phyloP scores from a whole-genome alignment of 148 eudicot species.

The Chenopodium quinoa region DNA sequence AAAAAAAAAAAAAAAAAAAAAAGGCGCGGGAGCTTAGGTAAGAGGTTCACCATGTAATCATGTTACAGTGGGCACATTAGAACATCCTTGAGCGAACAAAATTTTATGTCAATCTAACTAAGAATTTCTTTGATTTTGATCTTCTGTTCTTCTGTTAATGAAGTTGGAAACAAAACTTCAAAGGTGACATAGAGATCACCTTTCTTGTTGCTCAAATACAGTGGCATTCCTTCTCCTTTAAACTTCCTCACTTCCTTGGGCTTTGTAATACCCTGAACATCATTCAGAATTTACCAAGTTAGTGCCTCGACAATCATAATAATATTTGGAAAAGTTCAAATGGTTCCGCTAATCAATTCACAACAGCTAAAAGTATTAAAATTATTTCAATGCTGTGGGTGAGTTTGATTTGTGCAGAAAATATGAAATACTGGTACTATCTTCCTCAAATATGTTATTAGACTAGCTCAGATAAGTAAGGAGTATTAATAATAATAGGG shows the following conservation, averaged over 20 bases:
- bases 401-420: neutral
- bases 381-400: neutral
- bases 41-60: slow-evolving; percentile 13
- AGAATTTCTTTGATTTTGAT: slow-evolving; percentile 67
- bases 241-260: slow-evolving; percentile 87
- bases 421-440: neutral
- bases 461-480: neutral
- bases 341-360: too few species aligned
- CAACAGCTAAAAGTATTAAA: neutral
- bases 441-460: neutral
- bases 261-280: slow-evolving; percentile 64
- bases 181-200: slow-evolving; percentile 76
- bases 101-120: slow-evolving; percentile 32
- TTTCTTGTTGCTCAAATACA: slow-evolving; percentile 80
- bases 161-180: slow-evolving; percentile 85
- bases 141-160: slow-evolving; percentile 84
- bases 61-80: slow-evolving; percentile 26
- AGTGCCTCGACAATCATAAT: neutral
- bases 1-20: neutral
- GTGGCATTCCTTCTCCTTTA: slow-evolving; percentile 95
- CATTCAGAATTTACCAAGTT: slow-evolving; percentile 5
- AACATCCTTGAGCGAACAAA: slow-evolving; percentile 8
- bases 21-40: neutral
- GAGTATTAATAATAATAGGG: neutral
- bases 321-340: neutral